phyloP scores from a whole-genome alignment of 805 yeast genomes.

The Zygosaccharomyces siamensis region DNA sequence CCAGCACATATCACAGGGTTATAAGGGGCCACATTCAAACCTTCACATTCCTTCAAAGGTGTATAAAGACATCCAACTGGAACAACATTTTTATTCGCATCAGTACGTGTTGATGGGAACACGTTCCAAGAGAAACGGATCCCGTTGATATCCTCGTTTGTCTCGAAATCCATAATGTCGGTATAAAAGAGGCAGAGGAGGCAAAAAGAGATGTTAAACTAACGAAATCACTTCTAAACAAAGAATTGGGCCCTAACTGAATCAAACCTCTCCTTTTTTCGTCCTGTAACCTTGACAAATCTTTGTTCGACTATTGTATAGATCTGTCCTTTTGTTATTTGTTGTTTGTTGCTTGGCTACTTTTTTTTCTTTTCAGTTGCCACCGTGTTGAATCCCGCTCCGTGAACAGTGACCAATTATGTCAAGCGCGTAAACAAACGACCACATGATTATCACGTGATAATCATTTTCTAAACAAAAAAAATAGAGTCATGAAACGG shows the following conservation, averaged over 20 bases:
- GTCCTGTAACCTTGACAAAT: background rate
- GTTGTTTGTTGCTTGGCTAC: background rate
- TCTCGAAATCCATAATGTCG: slow-evolving; percentile 45
- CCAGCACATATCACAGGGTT: slow-evolving; percentile 80
- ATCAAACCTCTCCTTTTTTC: slow-evolving; percentile 5
- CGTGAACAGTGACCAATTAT: background rate
- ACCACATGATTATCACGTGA: no score
- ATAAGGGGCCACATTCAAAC: slow-evolving; percentile 70
- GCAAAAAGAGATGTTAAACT: background rate
- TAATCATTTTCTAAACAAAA: background rate
- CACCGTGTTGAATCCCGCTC: slow-evolving; percentile 3
- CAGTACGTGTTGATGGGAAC: slow-evolving; percentile 83
- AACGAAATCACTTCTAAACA: background rate
- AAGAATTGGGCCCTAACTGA: slow-evolving; percentile 3
- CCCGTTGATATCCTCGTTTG: slow-evolving; percentile 66
- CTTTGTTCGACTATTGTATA: background rate
- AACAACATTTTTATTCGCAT: slow-evolving; percentile 85
- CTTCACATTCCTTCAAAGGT: slow-evolving; percentile 79
- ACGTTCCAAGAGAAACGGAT: slow-evolving; percentile 76
- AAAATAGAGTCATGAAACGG: slow-evolving; percentile 47
- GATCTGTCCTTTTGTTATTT: slow-evolving; percentile 2
- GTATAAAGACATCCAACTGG: slow-evolving; percentile 94
- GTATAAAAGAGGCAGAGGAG: background rate
- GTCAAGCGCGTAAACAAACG: background rate
- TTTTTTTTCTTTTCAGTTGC: slow-evolving; percentile 4